Conservation (phyloP, 2,329 filamentous ascomycete genomes). For the Fusarium sp. region DNA sequence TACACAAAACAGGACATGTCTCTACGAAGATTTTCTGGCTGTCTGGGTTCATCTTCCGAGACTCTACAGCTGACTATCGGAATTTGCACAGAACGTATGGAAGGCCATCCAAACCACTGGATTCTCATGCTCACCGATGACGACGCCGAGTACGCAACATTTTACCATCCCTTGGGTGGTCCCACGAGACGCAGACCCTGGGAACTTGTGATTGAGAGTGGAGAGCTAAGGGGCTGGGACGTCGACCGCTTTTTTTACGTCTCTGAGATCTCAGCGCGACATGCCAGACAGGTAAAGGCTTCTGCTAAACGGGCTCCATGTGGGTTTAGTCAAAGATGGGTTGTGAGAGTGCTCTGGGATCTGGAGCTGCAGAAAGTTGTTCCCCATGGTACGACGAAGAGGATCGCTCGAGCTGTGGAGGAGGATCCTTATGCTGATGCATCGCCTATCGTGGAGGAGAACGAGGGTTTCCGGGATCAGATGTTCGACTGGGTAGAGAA, state of each 20-base stretch:
- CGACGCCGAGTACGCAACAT: neutral
- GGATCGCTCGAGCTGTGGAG: neutral
- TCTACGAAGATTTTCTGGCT: neutral
- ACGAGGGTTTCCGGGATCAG: neutral
- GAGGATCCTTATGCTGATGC: neutral
- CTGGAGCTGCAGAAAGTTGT: conserved; percentile 1
- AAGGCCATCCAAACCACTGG: neutral
- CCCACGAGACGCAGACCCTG: neutral
- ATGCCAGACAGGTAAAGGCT: neutral
- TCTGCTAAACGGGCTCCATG: neutral
- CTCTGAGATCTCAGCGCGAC: neutral
- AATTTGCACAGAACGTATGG: neutral
- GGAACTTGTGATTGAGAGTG: neutral
- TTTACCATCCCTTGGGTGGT: neutral
- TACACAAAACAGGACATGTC: neutral
- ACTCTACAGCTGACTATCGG: neutral
- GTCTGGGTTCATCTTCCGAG: neutral
- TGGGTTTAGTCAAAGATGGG: conserved; percentile 9
- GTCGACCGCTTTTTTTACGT: neutral
- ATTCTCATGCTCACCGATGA: conserved; percentile 7
- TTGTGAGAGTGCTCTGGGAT: neutral
- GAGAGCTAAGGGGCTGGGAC: neutral
- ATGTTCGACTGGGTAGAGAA: neutral
- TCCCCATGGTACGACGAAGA: neutral
- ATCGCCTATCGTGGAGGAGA: neutral